A percentile compares a stretch with the other conserved stretches of the same genome.
phyloP scores from a whole-genome alignment of 495 filamentous ascomycete species.

The Aspergillus mulundensis region DNA sequence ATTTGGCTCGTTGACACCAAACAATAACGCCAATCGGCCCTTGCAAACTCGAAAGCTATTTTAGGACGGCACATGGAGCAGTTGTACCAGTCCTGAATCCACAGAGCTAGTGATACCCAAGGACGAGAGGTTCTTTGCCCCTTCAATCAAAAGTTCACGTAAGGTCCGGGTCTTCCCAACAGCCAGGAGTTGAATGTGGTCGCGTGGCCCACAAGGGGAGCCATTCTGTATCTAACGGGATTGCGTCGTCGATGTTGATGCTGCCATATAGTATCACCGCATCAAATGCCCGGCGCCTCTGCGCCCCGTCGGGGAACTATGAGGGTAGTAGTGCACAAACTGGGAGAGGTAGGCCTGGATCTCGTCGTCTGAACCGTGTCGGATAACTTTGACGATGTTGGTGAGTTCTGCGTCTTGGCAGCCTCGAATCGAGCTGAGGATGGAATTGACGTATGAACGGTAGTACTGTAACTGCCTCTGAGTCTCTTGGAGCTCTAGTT shows the following conservation, averaged over 20 bases:
- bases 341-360: slow-evolving; percentile 13
- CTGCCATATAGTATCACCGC: background rate
- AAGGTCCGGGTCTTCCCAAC: background rate
- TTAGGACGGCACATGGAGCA: background rate
- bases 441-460: slow-evolving; percentile 25
- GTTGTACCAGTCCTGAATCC: background rate
- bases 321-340: background rate
- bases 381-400: slow-evolving; percentile 26
- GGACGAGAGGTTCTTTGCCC: background rate
- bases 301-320: background rate
- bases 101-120: background rate
- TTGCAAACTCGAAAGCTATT: background rate
- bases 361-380: slow-evolving; percentile 20
- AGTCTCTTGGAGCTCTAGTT: background rate
- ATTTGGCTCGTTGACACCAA: background rate
- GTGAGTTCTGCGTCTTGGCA: slow-evolving; percentile 19
- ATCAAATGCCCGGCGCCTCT: background rate
- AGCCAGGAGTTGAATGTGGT: background rate
- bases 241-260: background rate
- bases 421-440: slow-evolving; percentile 27
- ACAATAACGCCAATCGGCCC: background rate
- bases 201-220: background rate
- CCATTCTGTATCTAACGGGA: background rate
- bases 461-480: slow-evolving; percentile 15
- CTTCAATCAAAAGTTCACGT: background rate